phyloP scores from a whole-genome alignment of 805 yeast species.

The Tetrapisispora arboricola region DNA sequence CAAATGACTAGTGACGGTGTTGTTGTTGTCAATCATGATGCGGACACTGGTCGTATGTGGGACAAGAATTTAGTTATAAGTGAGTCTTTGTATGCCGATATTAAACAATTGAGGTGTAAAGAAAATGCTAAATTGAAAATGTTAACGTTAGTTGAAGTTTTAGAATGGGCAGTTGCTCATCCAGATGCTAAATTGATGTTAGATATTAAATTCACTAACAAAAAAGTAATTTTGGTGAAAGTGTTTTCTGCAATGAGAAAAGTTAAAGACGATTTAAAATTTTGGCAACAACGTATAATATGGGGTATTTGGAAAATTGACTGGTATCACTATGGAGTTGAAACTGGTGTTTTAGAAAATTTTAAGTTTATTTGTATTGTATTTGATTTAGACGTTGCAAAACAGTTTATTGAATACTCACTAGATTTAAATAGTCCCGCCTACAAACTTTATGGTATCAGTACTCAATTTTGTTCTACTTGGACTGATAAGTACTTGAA shows the following conservation, averaged over 20 bases:
- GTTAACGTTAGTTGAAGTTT: slow-evolving; percentile 34
- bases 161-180: slow-evolving; percentile 31
- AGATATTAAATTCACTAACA: slow-evolving; percentile 42
- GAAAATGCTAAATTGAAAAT: slow-evolving; percentile 31
- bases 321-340: slow-evolving; percentile 35
- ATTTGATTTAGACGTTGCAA: slow-evolving; percentile 27
- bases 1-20: slow-evolving; percentile 45
- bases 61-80: slow-evolving; percentile 31
- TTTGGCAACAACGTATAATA: slow-evolving; percentile 37
- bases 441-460: slow-evolving; percentile 47
- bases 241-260: slow-evolving; percentile 29
- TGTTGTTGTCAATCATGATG: slow-evolving; percentile 46
- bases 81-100: slow-evolving; percentile 28
- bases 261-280: slow-evolving; percentile 31
- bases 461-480: slow-evolving; percentile 37
- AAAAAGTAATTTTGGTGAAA: slow-evolving; percentile 34
- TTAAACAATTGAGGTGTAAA: slow-evolving; percentile 28
- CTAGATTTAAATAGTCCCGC: slow-evolving; percentile 31
- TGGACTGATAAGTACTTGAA: slow-evolving; percentile 33
- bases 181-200: slow-evolving; percentile 35
- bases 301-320: slow-evolving; percentile 46
- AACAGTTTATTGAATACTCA: slow-evolving; percentile 30
- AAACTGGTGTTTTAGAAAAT: slow-evolving; percentile 29
- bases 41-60: slow-evolving; percentile 40
- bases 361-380: slow-evolving; percentile 31